A percentile compares a stretch with the other conserved stretches of the same genome.
These are phyloP conservation scores for Eragrostis nindensis DNA, from an alignment of 176 grass and related monocot species.

Conservation along the genomic window DNA sequence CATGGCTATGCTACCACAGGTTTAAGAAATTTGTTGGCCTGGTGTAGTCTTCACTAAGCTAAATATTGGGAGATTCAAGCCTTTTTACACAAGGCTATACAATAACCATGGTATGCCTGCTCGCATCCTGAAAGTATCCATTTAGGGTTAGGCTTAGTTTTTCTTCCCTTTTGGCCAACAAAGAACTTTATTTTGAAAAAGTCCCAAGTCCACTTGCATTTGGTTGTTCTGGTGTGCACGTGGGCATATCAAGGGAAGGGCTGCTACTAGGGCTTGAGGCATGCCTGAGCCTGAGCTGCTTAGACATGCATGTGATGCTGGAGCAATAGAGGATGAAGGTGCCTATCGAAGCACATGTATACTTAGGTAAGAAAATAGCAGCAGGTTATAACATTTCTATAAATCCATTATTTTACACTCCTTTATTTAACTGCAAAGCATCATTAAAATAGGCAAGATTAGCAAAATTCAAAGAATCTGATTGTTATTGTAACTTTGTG, in stretches of 20 bases:
- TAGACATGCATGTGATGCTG: constrained; percentile 9
- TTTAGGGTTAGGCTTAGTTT: not conserved
- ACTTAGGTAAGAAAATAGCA: constrained; percentile 19
- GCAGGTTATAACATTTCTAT: not conserved
- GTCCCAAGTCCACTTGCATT: not conserved
- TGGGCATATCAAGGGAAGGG: not conserved
- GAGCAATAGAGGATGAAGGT: not conserved
- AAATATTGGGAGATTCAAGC: not conserved
- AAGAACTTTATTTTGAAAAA: not conserved
- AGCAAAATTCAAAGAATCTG: constrained; percentile 11
- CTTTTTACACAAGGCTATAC: not conserved
- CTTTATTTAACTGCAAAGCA: not conserved
- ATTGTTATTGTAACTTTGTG: not conserved
- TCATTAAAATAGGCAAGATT: not conserved
- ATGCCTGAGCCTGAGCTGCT: constrained; percentile 18
- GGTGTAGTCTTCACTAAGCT: not conserved
- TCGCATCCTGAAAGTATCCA: constrained; percentile 5
- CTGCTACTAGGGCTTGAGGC: constrained; percentile 12
- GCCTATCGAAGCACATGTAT: not conserved
- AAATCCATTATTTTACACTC: not conserved
- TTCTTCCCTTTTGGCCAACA: not conserved
- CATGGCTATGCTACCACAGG: not conserved
- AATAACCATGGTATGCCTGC: not conserved
- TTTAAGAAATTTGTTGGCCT: constrained; percentile 6
- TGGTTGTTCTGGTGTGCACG: constrained; percentile 5